These are phyloP conservation scores for Linnemannia zychae DNA, from an alignment of 192 early-diverging fungal genomes.

Conservation along the genomic window DNA sequence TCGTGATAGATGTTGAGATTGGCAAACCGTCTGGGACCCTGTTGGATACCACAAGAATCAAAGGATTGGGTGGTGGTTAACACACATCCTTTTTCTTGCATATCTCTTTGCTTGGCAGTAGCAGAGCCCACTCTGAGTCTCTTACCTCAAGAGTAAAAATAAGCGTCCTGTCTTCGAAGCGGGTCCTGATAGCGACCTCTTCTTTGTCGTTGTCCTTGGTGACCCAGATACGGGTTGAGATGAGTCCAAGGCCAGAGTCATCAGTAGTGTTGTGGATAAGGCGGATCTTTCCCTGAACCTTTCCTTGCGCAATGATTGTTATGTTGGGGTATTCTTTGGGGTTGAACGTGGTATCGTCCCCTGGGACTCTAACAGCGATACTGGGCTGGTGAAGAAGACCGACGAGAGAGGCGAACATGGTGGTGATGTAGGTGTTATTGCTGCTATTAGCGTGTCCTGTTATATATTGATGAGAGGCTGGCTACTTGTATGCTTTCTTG, in stretches of 20 bases:
- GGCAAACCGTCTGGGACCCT: conserved; percentile 44
- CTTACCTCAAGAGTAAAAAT: conserved; percentile 40
- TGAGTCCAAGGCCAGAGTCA: conserved; percentile 24
- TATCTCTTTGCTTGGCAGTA: not conserved
- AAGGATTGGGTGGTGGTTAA: not conserved
- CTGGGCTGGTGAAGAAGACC: conserved; percentile 49
- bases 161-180: conserved; percentile 33
- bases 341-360: conserved; percentile 47
- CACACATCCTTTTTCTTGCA: not conserved
- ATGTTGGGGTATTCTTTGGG: conserved; percentile 44
- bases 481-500: not conserved
- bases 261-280: conserved; percentile 36
- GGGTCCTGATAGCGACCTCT: conserved; percentile 21
- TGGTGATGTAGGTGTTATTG: not conserved
- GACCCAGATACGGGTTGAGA: conserved; percentile 51
- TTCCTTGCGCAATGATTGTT: conserved; percentile 24
- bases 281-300: conserved; percentile 47
- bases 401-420: conserved; percentile 48
- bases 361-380: conserved; percentile 33
- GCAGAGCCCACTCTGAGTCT: not conserved
- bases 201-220: conserved; percentile 50
- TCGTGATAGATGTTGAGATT: conserved; percentile 48
- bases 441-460: not conserved
- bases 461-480: no score
- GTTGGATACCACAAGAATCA: not conserved